Evolutionary conservation across 768 basidiomycete species (phyloP), one percentile per base, ranked within the genome.

Genomic region (Psilocybe azurescens): DNA sequence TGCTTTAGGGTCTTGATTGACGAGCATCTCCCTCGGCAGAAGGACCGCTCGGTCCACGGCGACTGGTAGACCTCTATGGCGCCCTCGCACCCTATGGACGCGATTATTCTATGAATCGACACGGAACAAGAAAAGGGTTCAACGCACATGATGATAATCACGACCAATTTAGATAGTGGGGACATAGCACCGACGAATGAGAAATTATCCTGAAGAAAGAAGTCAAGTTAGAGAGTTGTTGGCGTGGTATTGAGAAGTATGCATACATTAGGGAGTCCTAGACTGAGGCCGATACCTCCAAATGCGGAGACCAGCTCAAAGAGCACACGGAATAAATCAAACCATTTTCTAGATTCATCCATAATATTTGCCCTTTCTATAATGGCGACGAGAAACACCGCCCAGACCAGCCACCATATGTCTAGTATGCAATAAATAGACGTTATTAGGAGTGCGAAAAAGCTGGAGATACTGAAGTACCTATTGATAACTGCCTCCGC

Each of bases 401-500:
- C 90, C 73, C 86, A 86, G 0, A 86, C 88, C 7, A 94, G 81
- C 90, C 90, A 92, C 91, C 91, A 93, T 54, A 92, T 87, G 70
- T 93, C 90, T 80, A 52, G 11, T 16, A 14, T 57, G n/a, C 16
- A 18, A 16, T 41, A 30, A 14, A 36, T 53, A 8, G 33, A 11
- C 28, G 5, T 44, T 20, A 5, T 39, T 46, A 14, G 30, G 20
- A 3, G 8, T 44, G 24, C 20, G 20, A 28, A 51, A 18, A 6
- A 20, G n/a, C 47, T 24, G 53, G 9, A 24, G 32, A 50, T 14
- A 20, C 11, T 16, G 24, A 84, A 62, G 76, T 77, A 79, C 81
- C 82, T 39, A 80, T 79, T 0, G 81, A 78, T 59, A 93, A 77
- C 69, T 94, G 92, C 44, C 84, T 77, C 2, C 87, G 80, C 16